Base-by-base conservation (phyloP, 495 filamentous ascomycete genomes). In the Penicillium daleae region DNA sequence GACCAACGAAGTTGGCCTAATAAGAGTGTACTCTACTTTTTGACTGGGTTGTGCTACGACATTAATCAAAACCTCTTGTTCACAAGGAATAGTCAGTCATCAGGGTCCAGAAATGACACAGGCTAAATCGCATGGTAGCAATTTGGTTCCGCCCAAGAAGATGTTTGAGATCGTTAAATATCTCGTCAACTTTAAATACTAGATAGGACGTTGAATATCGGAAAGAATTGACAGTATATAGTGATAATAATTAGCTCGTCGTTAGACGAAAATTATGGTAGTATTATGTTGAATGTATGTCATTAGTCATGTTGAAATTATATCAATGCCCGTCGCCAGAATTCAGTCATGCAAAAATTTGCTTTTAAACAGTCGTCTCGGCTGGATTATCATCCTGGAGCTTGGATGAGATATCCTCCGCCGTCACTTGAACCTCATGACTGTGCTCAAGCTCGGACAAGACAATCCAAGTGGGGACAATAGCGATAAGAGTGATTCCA, bases 391-490 rank as follows among this genome's bases (percentile, higher is more conserved):
- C 54, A 21, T 56, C 54, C 21, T 39, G 33, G 17, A 42, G 27
- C 26, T 56, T 56, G 33, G 33, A n/a, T 7, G 21, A 26, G 2
- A 56, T 22, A 26, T 73, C 68, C 27, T 73, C 72, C 26, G 27
- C 71, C 26, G 64, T 66, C 50, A 75, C 68, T 49, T 65, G 60
- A 17, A 75, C 65, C 66, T 75, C 72, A 40, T 75, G 72, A 39
- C 71, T 75, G 51, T 75, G 72, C 42, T 75, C 72, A 35, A 75
- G 62, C 27, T 66, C 71, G 24, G 71, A 73, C 2, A 75, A 57
- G 32, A 76, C 68, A 31, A 76, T 71, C 74, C 74, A 76, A 0
- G 74, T 76, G 0, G 74, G 72, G 35, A 70, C n/a, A 19, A 76
- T 39, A 33, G 68, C 66, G 17, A 76, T 32, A 15, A 75, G n/a